Conservation (phyloP, 768 basidiomycete genomes). For the Boletus edulis region DNA sequence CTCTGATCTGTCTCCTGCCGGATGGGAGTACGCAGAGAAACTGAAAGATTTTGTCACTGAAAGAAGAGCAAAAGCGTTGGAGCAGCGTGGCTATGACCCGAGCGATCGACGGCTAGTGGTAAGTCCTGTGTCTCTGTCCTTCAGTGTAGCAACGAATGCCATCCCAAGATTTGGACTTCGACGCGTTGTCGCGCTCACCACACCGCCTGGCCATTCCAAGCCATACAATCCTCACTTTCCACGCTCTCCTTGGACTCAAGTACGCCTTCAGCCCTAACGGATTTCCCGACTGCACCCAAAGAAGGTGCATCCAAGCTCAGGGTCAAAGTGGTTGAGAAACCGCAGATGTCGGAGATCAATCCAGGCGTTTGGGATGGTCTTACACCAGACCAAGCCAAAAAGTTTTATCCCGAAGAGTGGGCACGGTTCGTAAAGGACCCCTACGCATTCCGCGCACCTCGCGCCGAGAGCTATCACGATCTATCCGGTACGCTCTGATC, state of each 20-base stretch:
- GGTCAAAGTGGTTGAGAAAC: slow-evolving; percentile 90
- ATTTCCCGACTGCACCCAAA: not conserved
- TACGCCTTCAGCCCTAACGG: not conserved
- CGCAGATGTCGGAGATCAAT: slow-evolving; percentile 97
- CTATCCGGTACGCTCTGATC: slow-evolving; percentile 57
- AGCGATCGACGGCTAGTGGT: slow-evolving; percentile 66
- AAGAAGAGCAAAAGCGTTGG: slow-evolving; percentile 71
- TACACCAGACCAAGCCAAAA: slow-evolving; percentile 83
- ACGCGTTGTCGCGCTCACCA: slow-evolving; percentile 90
- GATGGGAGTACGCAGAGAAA: slow-evolving; percentile 92
- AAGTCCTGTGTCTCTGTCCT: slow-evolving; percentile 24
- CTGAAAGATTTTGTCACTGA: slow-evolving; percentile 90
- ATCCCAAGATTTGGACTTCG: slow-evolving; percentile 89
- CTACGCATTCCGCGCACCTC: slow-evolving; percentile 86
- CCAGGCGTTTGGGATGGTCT: slow-evolving; percentile 98
- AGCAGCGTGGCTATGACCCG: slow-evolving; percentile 65
- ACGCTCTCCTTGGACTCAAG: slow-evolving; percentile 5
- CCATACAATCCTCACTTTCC: slow-evolving; percentile 24
- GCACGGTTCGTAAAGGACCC: slow-evolving; percentile 90
- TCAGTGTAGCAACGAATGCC: not conserved
- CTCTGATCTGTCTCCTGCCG: slow-evolving; percentile 90
- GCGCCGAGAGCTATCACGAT: slow-evolving; percentile 98
- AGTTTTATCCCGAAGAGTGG: slow-evolving; percentile 93
- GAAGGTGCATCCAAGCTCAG: slow-evolving; percentile 32
- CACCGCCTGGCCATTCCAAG: slow-evolving; percentile 92